Evolutionary conservation across 2,329 filamentous ascomycete species (phyloP).

Genomic region (Penicillium palitans): DNA sequence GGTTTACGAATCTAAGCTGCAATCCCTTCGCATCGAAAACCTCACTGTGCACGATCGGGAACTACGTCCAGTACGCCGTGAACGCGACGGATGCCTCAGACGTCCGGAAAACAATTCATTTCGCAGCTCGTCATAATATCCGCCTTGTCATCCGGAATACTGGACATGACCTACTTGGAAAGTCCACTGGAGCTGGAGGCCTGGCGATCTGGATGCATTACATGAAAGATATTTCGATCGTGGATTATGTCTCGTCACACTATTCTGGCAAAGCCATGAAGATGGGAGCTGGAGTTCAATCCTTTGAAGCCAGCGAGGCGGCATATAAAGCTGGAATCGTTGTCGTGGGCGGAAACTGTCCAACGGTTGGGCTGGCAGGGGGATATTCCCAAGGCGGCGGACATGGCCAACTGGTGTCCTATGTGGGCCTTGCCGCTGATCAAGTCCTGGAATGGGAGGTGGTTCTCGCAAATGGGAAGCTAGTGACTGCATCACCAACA

Average conservation of each 20-base stretch:
- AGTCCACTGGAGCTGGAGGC: slow-evolving; percentile 34
- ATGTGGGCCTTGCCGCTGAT: slow-evolving; percentile 42
- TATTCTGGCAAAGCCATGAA: slow-evolving; percentile 15
- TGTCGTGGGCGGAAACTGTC: neutral
- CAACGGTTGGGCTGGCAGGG: slow-evolving; percentile 25
- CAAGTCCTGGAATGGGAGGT: slow-evolving; percentile 39
- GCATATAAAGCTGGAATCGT: neutral
- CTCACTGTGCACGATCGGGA: slow-evolving; percentile 13
- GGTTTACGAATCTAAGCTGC: neutral
- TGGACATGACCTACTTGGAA: slow-evolving; percentile 47
- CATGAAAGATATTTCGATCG: slow-evolving; percentile 36
- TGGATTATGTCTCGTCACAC: slow-evolving; percentile 9
- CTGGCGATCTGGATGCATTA: slow-evolving; percentile 46
- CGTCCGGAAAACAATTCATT: slow-evolving; percentile 6
- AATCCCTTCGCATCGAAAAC: neutral
- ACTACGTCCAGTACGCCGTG: slow-evolving; percentile 14
- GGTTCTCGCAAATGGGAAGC: slow-evolving; percentile 35
- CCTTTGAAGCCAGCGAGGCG: slow-evolving; percentile 5
- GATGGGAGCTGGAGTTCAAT: slow-evolving; percentile 17
- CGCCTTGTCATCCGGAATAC: slow-evolving; percentile 43
- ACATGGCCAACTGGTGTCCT: slow-evolving; percentile 45
- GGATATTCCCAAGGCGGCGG: slow-evolving; percentile 46
- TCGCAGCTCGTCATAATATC: slow-evolving; percentile 23
- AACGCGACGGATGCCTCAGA: slow-evolving; percentile 12
- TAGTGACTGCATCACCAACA: slow-evolving; percentile 16